A percentile compares a stretch with the other conserved stretches of the same genome.
phyloP scores from a whole-genome alignment of 495 filamentous ascomycete species.

The Penicillium malachiteum region DNA sequence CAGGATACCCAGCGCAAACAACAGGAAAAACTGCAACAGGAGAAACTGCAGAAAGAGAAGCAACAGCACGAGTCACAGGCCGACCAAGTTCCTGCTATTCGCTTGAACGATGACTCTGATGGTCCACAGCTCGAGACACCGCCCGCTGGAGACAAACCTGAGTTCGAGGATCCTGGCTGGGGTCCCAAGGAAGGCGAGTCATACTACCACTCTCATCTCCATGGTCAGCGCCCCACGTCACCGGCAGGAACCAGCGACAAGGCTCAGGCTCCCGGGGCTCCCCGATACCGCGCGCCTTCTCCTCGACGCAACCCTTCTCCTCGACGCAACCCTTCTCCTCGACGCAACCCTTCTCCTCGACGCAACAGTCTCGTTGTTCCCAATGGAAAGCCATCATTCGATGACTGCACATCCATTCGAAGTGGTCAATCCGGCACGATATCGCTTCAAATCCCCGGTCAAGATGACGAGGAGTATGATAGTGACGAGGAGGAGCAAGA shows the following conservation, averaged over 20 bases:
- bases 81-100: conserved; percentile 30
- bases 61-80: neutral
- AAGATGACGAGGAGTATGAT: conserved; percentile 55
- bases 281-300: conserved; percentile 48
- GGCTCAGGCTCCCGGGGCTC: too few species aligned
- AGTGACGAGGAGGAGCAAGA: conserved; percentile 66
- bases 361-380: conserved; percentile 32
- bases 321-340: too few species aligned
- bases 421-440: conserved; percentile 37
- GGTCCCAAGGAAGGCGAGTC: conserved; percentile 29
- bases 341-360: conserved; percentile 35
- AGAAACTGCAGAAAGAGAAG: conserved; percentile 1
- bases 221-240: conserved; percentile 18
- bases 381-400: conserved; percentile 24
- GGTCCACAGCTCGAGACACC: conserved; percentile 1
- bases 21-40: conserved; percentile 8
- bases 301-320: conserved; percentile 14
- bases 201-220: conserved; percentile 32
- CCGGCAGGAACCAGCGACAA: neutral
- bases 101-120: conserved; percentile 25
- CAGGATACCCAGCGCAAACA: conserved; percentile 7
- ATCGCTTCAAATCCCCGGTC: conserved; percentile 38
- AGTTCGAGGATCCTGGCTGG: conserved; percentile 12
- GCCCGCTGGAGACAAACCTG: neutral
- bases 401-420: conserved; percentile 37